Base-by-base conservation (phyloP, 2,329 filamentous ascomycete genomes). In the Colletotrichum sp. region DNA sequence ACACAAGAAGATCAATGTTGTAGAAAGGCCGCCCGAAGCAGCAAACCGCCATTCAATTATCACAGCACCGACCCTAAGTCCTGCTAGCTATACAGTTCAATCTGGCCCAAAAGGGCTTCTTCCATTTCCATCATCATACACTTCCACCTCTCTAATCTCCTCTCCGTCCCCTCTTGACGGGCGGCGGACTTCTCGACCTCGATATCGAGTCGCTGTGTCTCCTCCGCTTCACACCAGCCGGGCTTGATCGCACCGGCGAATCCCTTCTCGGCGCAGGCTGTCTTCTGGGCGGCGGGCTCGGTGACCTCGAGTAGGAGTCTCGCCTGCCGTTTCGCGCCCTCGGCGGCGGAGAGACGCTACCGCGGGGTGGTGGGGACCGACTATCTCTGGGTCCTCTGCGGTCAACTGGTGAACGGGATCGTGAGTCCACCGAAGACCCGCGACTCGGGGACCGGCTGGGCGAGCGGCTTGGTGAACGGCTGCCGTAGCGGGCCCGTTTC, bases 371-470 rank as follows among this genome's bases (percentile, higher is more conserved):
- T 14, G 77, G 77, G 2, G 79, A 79, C 16, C 77, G 78, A 43
- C 78, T 77, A 30, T 77, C 77, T 36, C 71, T 78, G 14, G 71
- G 48, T 16, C 73, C 73, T 64, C 68, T 16, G 70, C 73, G 14
- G 71, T 72, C 28, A 52, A 77, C 32, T 32, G 78, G 36, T 34
- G 79, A 80, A 36, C 72, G 78, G 16, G 79, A 80, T n/a, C 79
- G 71, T 12, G 78, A 83, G 65, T 80, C 78, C n/a, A 82, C 81
- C 21, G 83, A 84, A 21, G 74, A 76, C 12, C 66, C 71, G 18
- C 82, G 82, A 26, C 79, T 81, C 26, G 30, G 59, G 18, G 59
- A 63, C 18, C 59, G 16, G 18, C 43, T 52, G 39, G 77, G 76
- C 10, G 77, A 78, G n/a, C 75, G 77, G 55, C 76, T 77, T 77